Conservation (phyloP, 805 yeast species). For the Pichia insulana region DNA sequence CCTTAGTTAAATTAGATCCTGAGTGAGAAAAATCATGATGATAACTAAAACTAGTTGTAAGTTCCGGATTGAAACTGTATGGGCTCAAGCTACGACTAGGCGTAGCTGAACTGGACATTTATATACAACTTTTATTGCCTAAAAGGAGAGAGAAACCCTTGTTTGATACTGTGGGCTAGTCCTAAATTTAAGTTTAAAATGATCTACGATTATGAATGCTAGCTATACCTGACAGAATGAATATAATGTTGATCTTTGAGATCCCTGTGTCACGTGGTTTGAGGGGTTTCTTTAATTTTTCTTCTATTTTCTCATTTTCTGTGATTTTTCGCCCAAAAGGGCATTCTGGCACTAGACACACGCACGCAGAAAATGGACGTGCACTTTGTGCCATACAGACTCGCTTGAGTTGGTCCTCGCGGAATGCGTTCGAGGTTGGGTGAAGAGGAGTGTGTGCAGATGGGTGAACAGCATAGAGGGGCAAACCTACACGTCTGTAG, state of each 20-base stretch:
- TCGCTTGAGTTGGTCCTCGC: too few relatives aligned
- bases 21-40: slow-evolving; percentile 10
- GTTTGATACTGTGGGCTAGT: too few relatives aligned
- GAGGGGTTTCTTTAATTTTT: too few relatives aligned
- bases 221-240: not conserved
- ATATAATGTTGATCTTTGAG: not conserved
- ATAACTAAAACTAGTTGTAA: slow-evolving; percentile 8
- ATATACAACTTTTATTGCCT: not conserved
- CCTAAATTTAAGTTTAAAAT: too few relatives aligned
- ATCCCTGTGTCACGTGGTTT: not conserved
- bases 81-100: slow-evolving; percentile 1
- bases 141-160: not conserved
- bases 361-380: not conserved
- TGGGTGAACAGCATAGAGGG: too few relatives aligned
- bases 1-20: slow-evolving; percentile 7
- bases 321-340: too few relatives aligned
- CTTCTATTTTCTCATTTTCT: too few relatives aligned
- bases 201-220: not conserved
- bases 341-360: too few relatives aligned
- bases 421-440: too few relatives aligned
- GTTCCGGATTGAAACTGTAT: not conserved
- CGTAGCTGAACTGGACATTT: not conserved
- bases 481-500: too few relatives aligned
- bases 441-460: too few relatives aligned
- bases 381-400: too few relatives aligned